A percentile compares a stretch with the other conserved stretches of the same genome.
Evolutionary conservation across 306 rosid genomes (phyloP).

Genomic region (Pyrus communis): DNA sequence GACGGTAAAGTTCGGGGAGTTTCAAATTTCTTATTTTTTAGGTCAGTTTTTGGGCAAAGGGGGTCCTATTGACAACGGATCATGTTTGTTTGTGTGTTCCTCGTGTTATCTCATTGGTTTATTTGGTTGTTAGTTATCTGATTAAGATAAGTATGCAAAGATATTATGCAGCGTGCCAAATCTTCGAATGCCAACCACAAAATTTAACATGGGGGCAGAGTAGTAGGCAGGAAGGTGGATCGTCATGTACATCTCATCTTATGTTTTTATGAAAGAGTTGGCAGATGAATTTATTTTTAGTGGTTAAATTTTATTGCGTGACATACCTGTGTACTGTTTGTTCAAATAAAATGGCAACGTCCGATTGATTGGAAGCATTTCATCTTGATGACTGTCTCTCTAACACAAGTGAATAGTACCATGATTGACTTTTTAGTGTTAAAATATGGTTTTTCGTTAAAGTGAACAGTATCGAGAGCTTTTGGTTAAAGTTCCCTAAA

Average conservation of each 20-base stretch:
- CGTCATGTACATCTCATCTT: neutral
- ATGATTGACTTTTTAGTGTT: no score
- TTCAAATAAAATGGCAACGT: no score
- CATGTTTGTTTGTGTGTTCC: constrained; percentile 11
- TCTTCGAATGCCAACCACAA: neutral
- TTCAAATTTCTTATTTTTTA: neutral
- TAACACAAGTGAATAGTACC: no score
- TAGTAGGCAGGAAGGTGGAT: neutral
- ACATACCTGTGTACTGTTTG: no score
- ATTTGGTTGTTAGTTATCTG: neutral
- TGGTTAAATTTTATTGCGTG: no score
- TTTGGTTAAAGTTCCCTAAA: no score
- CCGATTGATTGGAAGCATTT: no score
- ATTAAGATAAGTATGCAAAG: neutral
- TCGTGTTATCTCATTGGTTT: neutral
- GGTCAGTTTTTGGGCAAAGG: neutral
- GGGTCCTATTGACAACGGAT: neutral
- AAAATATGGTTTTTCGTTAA: no score
- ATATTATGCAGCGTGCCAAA: neutral
- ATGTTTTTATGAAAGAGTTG: neutral
- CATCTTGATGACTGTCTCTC: no score
- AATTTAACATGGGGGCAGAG: neutral
- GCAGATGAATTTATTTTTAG: neutral
- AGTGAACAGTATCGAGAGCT: fast-evolving
- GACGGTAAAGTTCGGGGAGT: no score